Evolutionary conservation across 169 alveolate species (phyloP).

Genomic region (Plasmodium knowlesi): DNA sequence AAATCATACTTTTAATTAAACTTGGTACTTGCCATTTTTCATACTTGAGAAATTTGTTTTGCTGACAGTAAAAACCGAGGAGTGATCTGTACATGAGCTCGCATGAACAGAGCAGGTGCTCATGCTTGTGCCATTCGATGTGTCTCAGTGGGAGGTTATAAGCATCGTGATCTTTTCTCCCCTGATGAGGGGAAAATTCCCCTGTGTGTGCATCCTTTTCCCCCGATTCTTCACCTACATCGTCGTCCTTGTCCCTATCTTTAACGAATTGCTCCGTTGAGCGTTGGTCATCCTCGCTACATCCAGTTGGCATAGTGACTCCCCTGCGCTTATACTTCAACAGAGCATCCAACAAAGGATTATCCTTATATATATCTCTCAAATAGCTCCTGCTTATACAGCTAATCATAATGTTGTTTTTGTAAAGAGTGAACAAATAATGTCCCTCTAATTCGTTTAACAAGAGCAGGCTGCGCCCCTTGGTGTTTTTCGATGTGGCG

Average conservation of each 20-base stretch:
- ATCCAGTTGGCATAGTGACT: not conserved
- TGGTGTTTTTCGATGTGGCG: conserved; percentile 32
- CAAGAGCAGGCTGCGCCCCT: conserved; percentile 49
- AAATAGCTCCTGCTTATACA: conserved; percentile 20
- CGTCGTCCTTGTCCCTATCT: not conserved
- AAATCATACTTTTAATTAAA: conserved; percentile 59
- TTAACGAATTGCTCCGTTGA: not conserved
- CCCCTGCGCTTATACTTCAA: conserved; percentile 32
- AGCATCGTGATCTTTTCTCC: not conserved
- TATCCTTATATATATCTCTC: conserved; percentile 31
- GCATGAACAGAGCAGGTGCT: conserved; percentile 52
- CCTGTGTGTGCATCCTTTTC: not conserved
- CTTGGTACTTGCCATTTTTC: conserved; percentile 76
- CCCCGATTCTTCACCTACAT: not conserved
- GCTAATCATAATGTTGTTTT: conserved; percentile 47
- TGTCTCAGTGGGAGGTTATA: conserved; percentile 21
- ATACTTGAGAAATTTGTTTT: conserved; percentile 32
- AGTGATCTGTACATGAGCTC: conserved; percentile 74
- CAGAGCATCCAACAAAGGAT: conserved; percentile 5
- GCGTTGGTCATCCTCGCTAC: not conserved
- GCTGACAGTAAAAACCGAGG: conserved; percentile 68
- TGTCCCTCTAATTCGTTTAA: conserved; percentile 68
- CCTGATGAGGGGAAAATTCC: not conserved
- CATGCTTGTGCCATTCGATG: conserved; percentile 59
- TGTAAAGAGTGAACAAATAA: conserved; percentile 37